These are phyloP conservation scores for Gaertneriomyces sp. DNA, from an alignment of 192 early-diverging fungal species.

Conservation along the genomic window DNA sequence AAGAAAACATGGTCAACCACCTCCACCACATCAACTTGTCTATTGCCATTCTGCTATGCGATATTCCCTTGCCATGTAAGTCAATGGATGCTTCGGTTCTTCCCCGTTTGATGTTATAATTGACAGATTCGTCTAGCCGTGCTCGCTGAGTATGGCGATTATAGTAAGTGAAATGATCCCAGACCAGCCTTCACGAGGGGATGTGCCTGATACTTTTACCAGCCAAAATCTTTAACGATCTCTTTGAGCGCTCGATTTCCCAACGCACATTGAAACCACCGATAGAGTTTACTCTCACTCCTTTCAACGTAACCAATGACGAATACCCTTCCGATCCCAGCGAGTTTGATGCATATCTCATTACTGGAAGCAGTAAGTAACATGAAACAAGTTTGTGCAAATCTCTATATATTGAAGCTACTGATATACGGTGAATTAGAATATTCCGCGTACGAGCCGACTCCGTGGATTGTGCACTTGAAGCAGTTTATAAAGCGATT, in stretches of 20 bases:
- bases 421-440: constrained; percentile 32
- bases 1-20: no score
- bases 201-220: neutral
- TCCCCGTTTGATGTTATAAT: neutral
- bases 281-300: constrained; percentile 9
- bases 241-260: constrained; percentile 17
- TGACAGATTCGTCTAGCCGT: constrained; percentile 6
- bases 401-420: neutral
- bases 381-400: neutral
- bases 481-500: constrained; percentile 49
- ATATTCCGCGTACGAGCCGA: constrained; percentile 55
- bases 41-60: constrained; percentile 24
- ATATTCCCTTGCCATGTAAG: constrained; percentile 16
- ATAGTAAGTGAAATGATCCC: constrained; percentile 14
- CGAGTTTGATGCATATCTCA: constrained; percentile 32
- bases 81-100: neutral
- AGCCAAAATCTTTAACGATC: constrained; percentile 25
- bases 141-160: constrained; percentile 22
- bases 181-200: neutral
- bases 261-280: constrained; percentile 1
- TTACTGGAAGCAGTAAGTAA: constrained; percentile 39
- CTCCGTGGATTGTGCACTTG: constrained; percentile 63
- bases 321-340: constrained; percentile 18
- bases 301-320: constrained; percentile 27
- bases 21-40: neutral